phyloP scores from a whole-genome alignment of 2,329 filamentous ascomycete species.

The Epichloe coenophiala region DNA sequence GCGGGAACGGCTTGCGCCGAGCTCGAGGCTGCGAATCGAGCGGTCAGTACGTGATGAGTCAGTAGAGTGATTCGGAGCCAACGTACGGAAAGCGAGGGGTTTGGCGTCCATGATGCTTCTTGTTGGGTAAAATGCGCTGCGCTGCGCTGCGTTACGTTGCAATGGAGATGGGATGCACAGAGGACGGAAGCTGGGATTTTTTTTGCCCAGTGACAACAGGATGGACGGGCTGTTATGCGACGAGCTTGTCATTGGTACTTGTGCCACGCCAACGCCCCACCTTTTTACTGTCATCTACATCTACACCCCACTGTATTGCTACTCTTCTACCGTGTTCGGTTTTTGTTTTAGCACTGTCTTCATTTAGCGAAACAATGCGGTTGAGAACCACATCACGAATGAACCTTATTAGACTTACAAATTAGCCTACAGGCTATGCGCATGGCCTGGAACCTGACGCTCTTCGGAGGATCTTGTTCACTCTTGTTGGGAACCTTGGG shows the following conservation, averaged over 20 bases:
- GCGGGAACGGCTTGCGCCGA: slow-evolving; percentile 13
- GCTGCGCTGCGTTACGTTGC: not conserved
- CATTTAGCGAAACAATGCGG: slow-evolving; percentile 76
- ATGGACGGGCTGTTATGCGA: slow-evolving; percentile 24
- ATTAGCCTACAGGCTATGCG: slow-evolving; percentile 55
- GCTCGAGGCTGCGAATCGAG: not conserved
- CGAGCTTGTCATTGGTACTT: not conserved
- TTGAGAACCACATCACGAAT: slow-evolving; percentile 55
- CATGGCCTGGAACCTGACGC: slow-evolving; percentile 75
- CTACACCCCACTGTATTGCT: too few relatives aligned
- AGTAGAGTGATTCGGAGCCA: not conserved
- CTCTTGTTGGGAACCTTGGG: slow-evolving; percentile 58
- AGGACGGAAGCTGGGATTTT: not conserved
- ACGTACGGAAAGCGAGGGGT: slow-evolving; percentile 15
- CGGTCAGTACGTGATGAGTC: not conserved
- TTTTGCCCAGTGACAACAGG: slow-evolving; percentile 28
- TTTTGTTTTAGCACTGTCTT: slow-evolving; percentile 49
- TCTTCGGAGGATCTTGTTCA: slow-evolving; percentile 49
- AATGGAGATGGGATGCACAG: not conserved
- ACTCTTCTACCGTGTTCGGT: too few relatives aligned
- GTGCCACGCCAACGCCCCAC: not conserved
- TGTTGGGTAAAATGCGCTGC: not conserved
- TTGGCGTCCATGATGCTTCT: slow-evolving; percentile 20
- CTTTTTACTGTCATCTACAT: too few relatives aligned
- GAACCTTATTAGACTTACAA: slow-evolving; percentile 29